Percentiles rank a stretch among this genome's conserved stretches.
Evolutionary conservation across 768 basidiomycete genomes (phyloP).

Genomic region (Lentinula boryana): DNA sequence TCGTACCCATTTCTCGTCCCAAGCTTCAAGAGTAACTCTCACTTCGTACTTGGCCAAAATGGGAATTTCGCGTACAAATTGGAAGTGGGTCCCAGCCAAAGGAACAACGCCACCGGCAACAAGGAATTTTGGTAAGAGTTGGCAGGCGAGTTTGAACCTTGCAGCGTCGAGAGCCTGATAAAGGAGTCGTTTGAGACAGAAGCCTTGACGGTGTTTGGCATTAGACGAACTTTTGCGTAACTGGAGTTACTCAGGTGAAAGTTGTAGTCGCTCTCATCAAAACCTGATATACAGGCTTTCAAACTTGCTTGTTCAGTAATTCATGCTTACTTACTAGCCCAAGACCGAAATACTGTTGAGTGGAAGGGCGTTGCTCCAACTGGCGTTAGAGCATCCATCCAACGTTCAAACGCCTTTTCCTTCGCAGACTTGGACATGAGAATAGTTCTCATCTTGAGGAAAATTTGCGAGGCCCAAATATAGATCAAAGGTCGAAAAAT

Average conservation of each 20-base stretch:
- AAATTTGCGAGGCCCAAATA: slow-evolving; percentile 24
- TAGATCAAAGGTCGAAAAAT: slow-evolving; percentile 44
- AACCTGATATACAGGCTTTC: slow-evolving; percentile 27
- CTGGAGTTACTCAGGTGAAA: slow-evolving; percentile 77
- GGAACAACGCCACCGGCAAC: slow-evolving; percentile 38
- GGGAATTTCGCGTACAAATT: slow-evolving; percentile 46
- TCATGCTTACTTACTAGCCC: slow-evolving; percentile 45
- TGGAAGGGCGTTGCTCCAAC: slow-evolving; percentile 55
- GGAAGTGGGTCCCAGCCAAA: slow-evolving; percentile 34
- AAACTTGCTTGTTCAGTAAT: not conserved
- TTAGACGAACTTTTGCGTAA: slow-evolving; percentile 59
- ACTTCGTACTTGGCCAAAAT: slow-evolving; percentile 40
- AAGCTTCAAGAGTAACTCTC: slow-evolving; percentile 32
- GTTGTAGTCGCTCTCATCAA: slow-evolving; percentile 73
- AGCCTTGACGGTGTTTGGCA: not conserved
- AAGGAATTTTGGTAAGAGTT: slow-evolving; percentile 31
- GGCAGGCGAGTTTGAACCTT: not conserved
- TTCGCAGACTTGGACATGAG: slow-evolving; percentile 29
- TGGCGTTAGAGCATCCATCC: slow-evolving; percentile 42
- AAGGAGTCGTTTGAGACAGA: not conserved
- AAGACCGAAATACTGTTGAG: slow-evolving; percentile 32
- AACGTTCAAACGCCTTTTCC: slow-evolving; percentile 29
- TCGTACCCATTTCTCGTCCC: slow-evolving; percentile 55
- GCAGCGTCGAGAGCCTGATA: slow-evolving; percentile 5
- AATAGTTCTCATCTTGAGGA: slow-evolving; percentile 27